A percentile compares a stretch with the other conserved stretches of the same genome.
phyloP scores from a whole-genome alignment of 192 early-diverging fungal species.

The Kickxella alabastrina region DNA sequence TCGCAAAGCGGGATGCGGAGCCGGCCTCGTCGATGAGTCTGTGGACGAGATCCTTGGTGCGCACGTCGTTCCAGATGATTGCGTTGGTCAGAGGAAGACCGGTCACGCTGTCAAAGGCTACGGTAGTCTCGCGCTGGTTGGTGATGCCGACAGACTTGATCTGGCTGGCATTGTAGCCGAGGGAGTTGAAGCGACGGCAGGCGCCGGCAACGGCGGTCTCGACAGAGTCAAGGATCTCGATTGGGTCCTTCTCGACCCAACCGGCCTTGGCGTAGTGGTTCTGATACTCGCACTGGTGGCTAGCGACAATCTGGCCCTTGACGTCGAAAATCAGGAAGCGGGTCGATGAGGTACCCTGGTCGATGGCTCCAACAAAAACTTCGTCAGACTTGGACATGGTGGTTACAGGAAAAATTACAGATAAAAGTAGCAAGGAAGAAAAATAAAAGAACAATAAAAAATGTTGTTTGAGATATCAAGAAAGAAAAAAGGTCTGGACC shows the following conservation, averaged over 20 bases:
- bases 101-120: slow-evolving; percentile 82
- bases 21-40: slow-evolving; percentile 56
- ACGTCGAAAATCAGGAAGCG: slow-evolving; percentile 89
- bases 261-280: slow-evolving; percentile 74
- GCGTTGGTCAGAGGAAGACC: slow-evolving; percentile 80
- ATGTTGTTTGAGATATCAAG: background rate
- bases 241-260: slow-evolving; percentile 89
- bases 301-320: slow-evolving; percentile 63
- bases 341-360: slow-evolving; percentile 90
- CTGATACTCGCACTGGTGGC: slow-evolving; percentile 76
- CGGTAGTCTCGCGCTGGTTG: slow-evolving; percentile 90
- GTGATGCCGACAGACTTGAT: slow-evolving; percentile 82
- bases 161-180: slow-evolving; percentile 55
- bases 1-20: slow-evolving; percentile 46
- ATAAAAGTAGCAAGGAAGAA: no score
- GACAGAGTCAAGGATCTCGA: slow-evolving; percentile 67
- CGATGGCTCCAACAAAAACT: slow-evolving; percentile 75
- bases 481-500: no score
- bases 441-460: background rate
- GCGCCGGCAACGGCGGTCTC: slow-evolving; percentile 64
- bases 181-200: slow-evolving; percentile 57
- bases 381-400: slow-evolving; percentile 41
- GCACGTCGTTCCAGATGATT: slow-evolving; percentile 88
- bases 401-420: background rate
- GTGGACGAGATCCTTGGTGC: slow-evolving; percentile 73